Base-by-base conservation (phyloP, 1,139 yeast species). In the Magnusiomyces suaveolens region DNA sequence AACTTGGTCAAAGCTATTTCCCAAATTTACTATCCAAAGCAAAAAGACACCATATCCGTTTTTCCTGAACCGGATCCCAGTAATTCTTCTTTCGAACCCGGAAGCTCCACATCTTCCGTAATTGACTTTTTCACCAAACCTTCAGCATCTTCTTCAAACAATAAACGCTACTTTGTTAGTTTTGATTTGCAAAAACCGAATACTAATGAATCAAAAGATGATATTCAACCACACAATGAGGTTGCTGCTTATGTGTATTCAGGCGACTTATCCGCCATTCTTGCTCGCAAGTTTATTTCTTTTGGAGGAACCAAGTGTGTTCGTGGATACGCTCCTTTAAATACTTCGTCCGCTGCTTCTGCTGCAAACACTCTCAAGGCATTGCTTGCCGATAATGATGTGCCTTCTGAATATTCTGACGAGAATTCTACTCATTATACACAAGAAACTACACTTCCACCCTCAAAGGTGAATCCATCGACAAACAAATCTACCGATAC, bases 271-370 rank as follows among this genome's bases (percentile, higher is more conserved):
- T 36, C 46, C 12, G 50, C 52, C 6, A 33, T 24, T 44, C 48
- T 47, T 24, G 51, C 55, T 18, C 53, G 54, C 14, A 48, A 50
- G 20, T 46, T 56, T 6, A 51, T 46, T 1, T 47, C 55, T 23
- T 25, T 56, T 10, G 63, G 64, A 3, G 66, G 64, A 1, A 51
- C 56, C 25, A 63, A 60, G 50, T 52, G 64, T 23, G 59, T 57
- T n/a, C 59, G 67, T 4, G 67, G 68, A 6, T 64, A 51, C 44
- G 48, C 57, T n/a, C 57, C 55, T 18, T 52, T 21, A n/a, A 14
- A 36, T 20, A 43, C 32, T 41, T n/a, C 41, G 3, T 50, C 20
- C 16, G 44, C 51, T 12, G 23, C 24, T 14, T 54, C 55, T n/a
- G 55, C 57, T 14, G 52, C 43, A n/a, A 52, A 56, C 24, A 48